Evolutionary conservation across 73 alveolate species (phyloP).

Genomic region (Paramecium octaurelia): DNA sequence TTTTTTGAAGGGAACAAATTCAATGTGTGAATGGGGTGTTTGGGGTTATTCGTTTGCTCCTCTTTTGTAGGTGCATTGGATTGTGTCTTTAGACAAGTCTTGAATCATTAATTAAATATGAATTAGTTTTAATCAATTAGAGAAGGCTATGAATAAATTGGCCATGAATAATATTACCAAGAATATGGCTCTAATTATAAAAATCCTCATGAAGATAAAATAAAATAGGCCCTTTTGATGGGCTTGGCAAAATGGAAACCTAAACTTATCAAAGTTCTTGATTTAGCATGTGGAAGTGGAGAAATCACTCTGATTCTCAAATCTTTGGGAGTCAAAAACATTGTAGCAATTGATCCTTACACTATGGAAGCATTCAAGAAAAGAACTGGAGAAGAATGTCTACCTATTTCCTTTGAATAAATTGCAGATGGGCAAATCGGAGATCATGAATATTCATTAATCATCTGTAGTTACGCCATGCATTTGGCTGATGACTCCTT

Average conservation of each 20-base stretch:
- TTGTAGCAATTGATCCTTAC: neutral
- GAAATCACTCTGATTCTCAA: neutral
- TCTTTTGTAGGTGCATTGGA: conserved; percentile 19
- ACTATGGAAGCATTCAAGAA: neutral
- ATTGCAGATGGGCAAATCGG: neutral
- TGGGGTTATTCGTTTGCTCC: neutral
- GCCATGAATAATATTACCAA: neutral
- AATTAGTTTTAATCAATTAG: neutral
- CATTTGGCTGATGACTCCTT: neutral
- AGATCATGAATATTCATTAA: neutral
- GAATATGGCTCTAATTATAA: neutral
- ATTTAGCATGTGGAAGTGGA: neutral
- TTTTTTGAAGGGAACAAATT: conserved; percentile 38
- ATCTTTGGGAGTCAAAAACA: neutral
- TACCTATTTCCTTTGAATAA: neutral
- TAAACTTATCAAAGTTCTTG: neutral
- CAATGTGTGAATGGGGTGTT: conserved; percentile 19
- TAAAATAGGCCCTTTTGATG: neutral
- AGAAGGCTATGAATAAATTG: neutral
- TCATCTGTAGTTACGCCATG: neutral
- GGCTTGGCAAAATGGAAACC: neutral
- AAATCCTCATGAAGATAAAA: neutral
- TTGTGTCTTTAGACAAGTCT: conserved; percentile 29
- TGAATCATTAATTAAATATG: conserved; percentile 7
- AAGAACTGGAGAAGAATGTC: neutral